Conservation (phyloP, 805 yeast genomes). For the Suhomyces prunicola region DNA sequence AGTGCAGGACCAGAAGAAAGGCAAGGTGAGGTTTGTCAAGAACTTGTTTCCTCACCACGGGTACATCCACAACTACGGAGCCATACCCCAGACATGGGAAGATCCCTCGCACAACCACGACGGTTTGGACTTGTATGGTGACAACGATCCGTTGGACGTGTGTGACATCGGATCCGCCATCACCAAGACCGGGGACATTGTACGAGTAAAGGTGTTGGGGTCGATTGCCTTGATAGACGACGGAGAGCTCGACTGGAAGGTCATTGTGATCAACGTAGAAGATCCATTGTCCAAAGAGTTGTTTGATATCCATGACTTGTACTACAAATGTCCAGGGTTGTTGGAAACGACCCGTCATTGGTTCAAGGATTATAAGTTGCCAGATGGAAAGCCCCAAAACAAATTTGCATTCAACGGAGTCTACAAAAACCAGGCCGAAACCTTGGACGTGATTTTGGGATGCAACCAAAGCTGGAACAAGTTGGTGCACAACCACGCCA, state of each 20-base stretch:
- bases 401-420: conserved; percentile 96
- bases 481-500: conserved; percentile 60
- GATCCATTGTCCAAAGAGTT: conserved; percentile 89
- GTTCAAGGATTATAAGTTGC: conserved; percentile 97
- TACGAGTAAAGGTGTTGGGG: conserved; percentile 89
- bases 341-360: conserved; percentile 93
- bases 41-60: conserved; percentile 83
- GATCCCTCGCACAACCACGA: conserved; percentile 64
- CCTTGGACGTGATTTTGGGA: conserved; percentile 78
- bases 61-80: conserved; percentile 84
- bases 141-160: conserved; percentile 93
- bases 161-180: conserved; percentile 82
- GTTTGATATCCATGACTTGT: conserved; percentile 89
- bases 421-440: conserved; percentile 82
- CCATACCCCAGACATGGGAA: conserved; percentile 95
- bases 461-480: conserved; percentile 82
- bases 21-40: conserved; percentile 68
- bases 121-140: conserved; percentile 61
- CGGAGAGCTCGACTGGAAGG: conserved; percentile 90
- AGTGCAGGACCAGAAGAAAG: conserved; percentile 74
- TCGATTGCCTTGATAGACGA: conserved; percentile 92
- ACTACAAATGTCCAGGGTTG: conserved; percentile 84
- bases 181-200: conserved; percentile 67
- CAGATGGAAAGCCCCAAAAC: conserved; percentile 97
- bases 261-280: conserved; percentile 75